Base-by-base conservation (phyloP, 495 filamentous ascomycete species). In the Thermochaetoides thermophila region DNA sequence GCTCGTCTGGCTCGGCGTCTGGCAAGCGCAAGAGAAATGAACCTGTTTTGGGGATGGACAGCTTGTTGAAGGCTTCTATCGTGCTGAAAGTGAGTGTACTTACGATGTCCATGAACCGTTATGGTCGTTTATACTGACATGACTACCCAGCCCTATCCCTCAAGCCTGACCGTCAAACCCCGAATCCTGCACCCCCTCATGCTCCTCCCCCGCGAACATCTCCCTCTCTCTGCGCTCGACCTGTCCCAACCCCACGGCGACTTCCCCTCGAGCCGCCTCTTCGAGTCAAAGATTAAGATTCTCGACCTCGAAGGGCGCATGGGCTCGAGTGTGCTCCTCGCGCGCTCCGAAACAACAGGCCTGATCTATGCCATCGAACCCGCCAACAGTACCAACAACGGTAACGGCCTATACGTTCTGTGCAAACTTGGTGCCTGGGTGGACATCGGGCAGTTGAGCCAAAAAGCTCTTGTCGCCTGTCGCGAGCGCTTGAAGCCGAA, bases 341-440 rank as follows among this genome's bases (percentile, higher is more conserved):
- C 76, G 18, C 63, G 74, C 30, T 60, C 73, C 15, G 64, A 75
- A 23, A 57, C 55, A 7, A 69, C 69, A 46, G 67, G 63, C 15
- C 63, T 61, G 6, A 41, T 81, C 4, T 86, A 77, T 50, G 77
- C 73, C 10, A 51, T 92, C 20, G 85, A 94, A 55, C 57, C 69
- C n/a, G 76, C 81, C 17, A 64, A 65, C 30, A 46, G 53, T 28
- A n/a, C n/a, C n/a, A n/a, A n/a, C n/a, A n/a, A n/a, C n/a, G n/a
- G n/a, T n/a, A n/a, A n/a, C n/a, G 70, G 72, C 0, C 60, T 84
- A 8, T 91, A 81, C 52, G 71, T 73, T 10, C 44, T 89, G 7
- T 84, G 73, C 44, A 77, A 73, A 41, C 59, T 94, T 31, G 76
- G 66, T 1, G 48, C 59, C 3, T 78, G 73, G 71, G 69, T 85